Evolutionary conservation across 108 stramenopile genomes (phyloP).

Genomic region (Cyclotella sp.): DNA sequence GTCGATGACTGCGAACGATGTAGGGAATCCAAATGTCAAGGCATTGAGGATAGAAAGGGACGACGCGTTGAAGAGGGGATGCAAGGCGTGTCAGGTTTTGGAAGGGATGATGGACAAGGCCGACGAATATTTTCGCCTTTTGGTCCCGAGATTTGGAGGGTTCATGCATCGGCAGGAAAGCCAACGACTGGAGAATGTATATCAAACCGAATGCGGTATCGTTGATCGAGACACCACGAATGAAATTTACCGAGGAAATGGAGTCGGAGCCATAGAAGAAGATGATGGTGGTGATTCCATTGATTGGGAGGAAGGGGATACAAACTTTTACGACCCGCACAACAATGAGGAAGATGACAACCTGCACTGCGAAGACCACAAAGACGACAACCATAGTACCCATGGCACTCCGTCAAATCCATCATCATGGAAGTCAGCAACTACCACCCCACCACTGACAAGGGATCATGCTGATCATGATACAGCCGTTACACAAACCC

Average conservation of each 20-base stretch:
- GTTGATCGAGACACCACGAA: background rate
- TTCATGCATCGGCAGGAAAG: background rate
- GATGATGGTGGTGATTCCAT: conserved; percentile 43
- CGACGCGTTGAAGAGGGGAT: conserved; percentile 30
- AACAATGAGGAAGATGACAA: too few species aligned
- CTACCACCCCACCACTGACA: background rate
- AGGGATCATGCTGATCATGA: conserved; percentile 14
- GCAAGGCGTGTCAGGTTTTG: conserved; percentile 25
- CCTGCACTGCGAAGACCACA: background rate
- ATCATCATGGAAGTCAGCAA: background rate
- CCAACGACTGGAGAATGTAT: background rate
- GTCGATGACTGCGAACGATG: background rate
- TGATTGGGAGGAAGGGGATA: conserved; percentile 54
- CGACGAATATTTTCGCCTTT: conserved; percentile 32
- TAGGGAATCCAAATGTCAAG: background rate
- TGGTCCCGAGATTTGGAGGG: conserved; percentile 53
- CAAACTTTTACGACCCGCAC: conserved; percentile 2
- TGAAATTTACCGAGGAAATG: background rate
- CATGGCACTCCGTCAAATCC: background rate
- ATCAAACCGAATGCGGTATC: background rate
- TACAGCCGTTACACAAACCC: conserved; percentile 40
- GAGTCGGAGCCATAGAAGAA: conserved; percentile 9
- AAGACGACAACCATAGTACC: background rate
- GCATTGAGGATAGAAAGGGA: conserved; percentile 33
- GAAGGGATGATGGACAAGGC: conserved; percentile 39